A percentile compares a stretch with the other conserved stretches of the same genome.
phyloP scores from a whole-genome alignment of 345 rosid species.

The Sonneratia alba region DNA sequence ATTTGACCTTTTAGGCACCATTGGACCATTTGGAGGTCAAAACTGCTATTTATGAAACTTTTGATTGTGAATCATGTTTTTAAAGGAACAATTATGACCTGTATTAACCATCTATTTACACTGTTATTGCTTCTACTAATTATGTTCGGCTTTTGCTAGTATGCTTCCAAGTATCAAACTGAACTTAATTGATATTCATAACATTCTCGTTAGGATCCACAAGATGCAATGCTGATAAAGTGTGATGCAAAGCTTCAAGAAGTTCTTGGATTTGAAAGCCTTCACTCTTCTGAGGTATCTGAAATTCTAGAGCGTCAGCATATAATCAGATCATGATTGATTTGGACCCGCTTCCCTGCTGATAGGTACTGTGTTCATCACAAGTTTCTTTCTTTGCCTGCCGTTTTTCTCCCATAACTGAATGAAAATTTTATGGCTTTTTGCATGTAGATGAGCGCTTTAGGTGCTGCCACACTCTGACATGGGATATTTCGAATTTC shows the following conservation, averaged over 20 bases:
- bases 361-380: background rate
- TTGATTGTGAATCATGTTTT: background rate
- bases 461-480: background rate
- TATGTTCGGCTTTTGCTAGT: background rate
- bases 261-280: constrained; percentile 26
- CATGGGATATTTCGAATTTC: background rate
- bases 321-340: constrained; percentile 13
- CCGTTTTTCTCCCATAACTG: background rate
- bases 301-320: constrained; percentile 20
- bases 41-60: background rate
- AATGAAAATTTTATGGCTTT: background rate
- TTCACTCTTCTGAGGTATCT: constrained; percentile 19
- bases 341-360: background rate
- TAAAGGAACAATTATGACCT: background rate
- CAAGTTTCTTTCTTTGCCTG: background rate
- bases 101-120: background rate
- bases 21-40: background rate
- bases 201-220: constrained; percentile 16
- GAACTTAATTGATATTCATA: background rate
- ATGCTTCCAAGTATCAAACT: background rate
- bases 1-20: background rate
- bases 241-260: constrained; percentile 26
- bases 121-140: background rate
- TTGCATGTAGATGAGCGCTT: background rate
- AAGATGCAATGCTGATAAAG: constrained; percentile 13